Conservation (phyloP, 805 yeast species). For the Wickerhamiella domercqiae region DNA sequence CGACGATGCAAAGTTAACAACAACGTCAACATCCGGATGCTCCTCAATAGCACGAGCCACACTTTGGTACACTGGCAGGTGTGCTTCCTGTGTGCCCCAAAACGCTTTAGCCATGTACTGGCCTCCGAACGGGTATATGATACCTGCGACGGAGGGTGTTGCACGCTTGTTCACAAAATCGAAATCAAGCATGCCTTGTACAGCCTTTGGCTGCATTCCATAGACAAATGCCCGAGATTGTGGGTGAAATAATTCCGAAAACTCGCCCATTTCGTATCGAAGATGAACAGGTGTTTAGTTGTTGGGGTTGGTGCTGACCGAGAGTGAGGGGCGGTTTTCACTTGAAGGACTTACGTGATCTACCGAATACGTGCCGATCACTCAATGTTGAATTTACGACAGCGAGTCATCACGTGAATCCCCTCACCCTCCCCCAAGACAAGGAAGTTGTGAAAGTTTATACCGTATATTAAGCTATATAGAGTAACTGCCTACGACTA, state of each 20-base stretch:
- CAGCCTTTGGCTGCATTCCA: slow-evolving; percentile 33
- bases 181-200: slow-evolving; percentile 36
- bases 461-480: too few relatives aligned
- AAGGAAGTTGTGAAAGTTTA: too few relatives aligned
- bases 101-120: slow-evolving; percentile 32
- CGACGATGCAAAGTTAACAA: slow-evolving; percentile 33
- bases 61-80: slow-evolving; percentile 32
- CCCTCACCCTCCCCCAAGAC: background rate
- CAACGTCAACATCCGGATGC: slow-evolving; percentile 35
- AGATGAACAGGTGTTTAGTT: background rate
- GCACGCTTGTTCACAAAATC: slow-evolving; percentile 32
- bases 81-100: slow-evolving; percentile 35
- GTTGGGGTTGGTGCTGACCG: background rate
- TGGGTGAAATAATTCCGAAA: slow-evolving; percentile 28
- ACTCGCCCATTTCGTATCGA: background rate
- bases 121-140: slow-evolving; percentile 34
- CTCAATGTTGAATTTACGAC: too few relatives aligned
- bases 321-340: background rate
- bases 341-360: background rate
- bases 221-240: slow-evolving; percentile 32
- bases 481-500: too few relatives aligned
- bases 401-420: too few relatives aligned
- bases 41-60: slow-evolving; percentile 27
- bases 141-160: slow-evolving; percentile 33
- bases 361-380: too few relatives aligned